phyloP scores from a whole-genome alignment of 768 basidiomycete species.

The Termitomyces sp. region DNA sequence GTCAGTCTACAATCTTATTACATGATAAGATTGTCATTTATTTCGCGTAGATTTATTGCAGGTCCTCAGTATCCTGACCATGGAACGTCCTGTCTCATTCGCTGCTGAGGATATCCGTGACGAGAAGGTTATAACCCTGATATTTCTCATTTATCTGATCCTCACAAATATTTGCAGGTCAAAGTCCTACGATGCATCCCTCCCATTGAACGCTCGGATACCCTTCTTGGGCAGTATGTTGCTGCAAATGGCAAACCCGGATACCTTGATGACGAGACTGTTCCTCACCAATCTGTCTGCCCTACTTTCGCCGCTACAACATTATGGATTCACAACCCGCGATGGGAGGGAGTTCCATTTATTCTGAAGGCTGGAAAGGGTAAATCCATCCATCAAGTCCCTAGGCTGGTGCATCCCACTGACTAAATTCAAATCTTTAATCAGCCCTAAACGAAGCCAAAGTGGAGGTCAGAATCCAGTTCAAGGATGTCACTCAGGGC shows the following conservation, averaged over 20 bases:
- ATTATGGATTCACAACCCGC: conserved; percentile 89
- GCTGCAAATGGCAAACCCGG: conserved; percentile 90
- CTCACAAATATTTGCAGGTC: conserved; percentile 50
- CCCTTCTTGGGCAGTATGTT: conserved; percentile 93
- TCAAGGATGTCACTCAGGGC: conserved; percentile 94
- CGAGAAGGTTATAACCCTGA: conserved; percentile 70
- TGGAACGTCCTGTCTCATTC: conserved; percentile 99
- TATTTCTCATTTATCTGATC: background rate
- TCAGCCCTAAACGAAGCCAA: conserved; percentile 96
- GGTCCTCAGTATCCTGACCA: conserved; percentile 90
- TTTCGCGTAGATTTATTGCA: conserved; percentile 76
- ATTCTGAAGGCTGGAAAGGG: conserved; percentile 98
- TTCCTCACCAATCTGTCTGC: conserved; percentile 87
- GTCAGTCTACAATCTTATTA: conserved; percentile 50
- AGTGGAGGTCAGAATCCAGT: conserved; percentile 96
- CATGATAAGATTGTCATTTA: conserved; percentile 15
- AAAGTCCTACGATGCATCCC: conserved; percentile 94
- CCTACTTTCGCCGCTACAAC: conserved; percentile 93
- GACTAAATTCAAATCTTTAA: conserved; percentile 10
- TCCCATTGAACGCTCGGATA: conserved; percentile 71
- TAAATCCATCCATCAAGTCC: conserved; percentile 27
- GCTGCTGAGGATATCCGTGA: conserved; percentile 96
- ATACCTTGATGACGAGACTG: conserved; percentile 96
- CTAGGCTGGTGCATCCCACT: background rate
- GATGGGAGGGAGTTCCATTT: conserved; percentile 99